A percentile compares a stretch with the other conserved stretches of the same genome.
These are phyloP conservation scores for Cardiospermum halicacabum DNA, from an alignment of 345 rosid genomes.

Conservation along the genomic window DNA sequence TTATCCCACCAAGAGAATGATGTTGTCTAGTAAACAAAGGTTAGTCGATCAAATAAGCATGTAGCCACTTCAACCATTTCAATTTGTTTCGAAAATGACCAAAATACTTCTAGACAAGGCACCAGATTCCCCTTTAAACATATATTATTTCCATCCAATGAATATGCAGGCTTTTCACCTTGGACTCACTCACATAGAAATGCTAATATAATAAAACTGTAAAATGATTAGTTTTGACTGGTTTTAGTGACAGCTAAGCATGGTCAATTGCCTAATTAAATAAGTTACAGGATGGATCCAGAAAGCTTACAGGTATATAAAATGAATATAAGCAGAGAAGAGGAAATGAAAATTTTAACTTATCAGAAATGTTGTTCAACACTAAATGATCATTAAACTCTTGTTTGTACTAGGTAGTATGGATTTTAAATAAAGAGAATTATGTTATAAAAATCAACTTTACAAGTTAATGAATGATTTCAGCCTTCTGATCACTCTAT, in stretches of 20 bases:
- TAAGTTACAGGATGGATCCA: constrained; percentile 19
- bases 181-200: background rate
- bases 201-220: background rate
- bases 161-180: constrained; percentile 21
- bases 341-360: background rate
- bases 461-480: background rate
- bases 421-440: background rate
- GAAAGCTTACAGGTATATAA: background rate
- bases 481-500: background rate
- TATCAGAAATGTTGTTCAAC: background rate
- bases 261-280: constrained; percentile 11
- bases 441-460: too few relatives aligned
- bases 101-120: background rate
- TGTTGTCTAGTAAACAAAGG: too few relatives aligned
- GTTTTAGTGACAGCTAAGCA: constrained; percentile 22
- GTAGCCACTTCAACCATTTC: background rate
- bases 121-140: constrained; percentile 8
- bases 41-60: background rate
- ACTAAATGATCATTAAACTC: background rate
- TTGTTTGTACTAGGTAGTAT: background rate
- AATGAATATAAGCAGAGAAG: background rate
- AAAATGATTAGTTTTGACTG: constrained; percentile 13
- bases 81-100: background rate
- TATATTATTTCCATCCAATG: constrained; percentile 17
- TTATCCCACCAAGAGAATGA: too few relatives aligned